phyloP scores from a whole-genome alignment of 768 basidiomycete species.

The Macrocybe gigantea region DNA sequence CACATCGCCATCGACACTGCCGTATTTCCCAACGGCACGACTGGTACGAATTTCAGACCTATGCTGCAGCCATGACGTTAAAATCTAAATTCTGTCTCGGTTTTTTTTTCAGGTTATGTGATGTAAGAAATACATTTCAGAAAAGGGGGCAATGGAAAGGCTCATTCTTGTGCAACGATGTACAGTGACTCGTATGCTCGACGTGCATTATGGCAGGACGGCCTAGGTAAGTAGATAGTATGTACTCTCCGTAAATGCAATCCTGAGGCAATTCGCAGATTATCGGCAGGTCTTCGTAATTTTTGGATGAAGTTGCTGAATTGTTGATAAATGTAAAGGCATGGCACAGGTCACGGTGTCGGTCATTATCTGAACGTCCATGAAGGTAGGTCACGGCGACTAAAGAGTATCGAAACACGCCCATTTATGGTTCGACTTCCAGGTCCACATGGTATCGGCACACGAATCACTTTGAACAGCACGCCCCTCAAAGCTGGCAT shows the following conservation, averaged over 20 bases:
- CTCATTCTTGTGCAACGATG: not conserved
- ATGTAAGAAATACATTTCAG: slow-evolving; percentile 33
- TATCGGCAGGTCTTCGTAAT: slow-evolving; percentile 37
- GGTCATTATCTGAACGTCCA: slow-evolving; percentile 95
- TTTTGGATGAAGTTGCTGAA: slow-evolving; percentile 1
- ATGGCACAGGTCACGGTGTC: slow-evolving; percentile 93
- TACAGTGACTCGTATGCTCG: slow-evolving; percentile 77
- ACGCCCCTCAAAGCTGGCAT: slow-evolving; percentile 75
- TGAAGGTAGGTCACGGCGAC: slow-evolving; percentile 44
- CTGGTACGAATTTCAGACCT: slow-evolving; percentile 38
- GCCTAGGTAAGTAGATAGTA: slow-evolving; percentile 51
- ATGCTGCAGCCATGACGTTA: not conserved
- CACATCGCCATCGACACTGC: slow-evolving; percentile 86
- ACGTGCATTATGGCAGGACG: slow-evolving; percentile 78
- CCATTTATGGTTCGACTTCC: not conserved
- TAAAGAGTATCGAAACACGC: not conserved
- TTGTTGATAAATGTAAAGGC: slow-evolving; percentile 34
- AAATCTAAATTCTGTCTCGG: too few species aligned
- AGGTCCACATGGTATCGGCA: slow-evolving; percentile 61
- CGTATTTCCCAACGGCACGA: slow-evolving; percentile 77
- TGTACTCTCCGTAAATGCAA: not conserved
- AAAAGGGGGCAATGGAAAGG: not conserved
- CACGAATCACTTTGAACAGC: slow-evolving; percentile 62
- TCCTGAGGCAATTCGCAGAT: slow-evolving; percentile 27
- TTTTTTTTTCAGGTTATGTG: slow-evolving; percentile 37